Evolutionary conservation across 352 stramenopile genomes (phyloP).

Genomic region (Pythium pyrilobum): DNA sequence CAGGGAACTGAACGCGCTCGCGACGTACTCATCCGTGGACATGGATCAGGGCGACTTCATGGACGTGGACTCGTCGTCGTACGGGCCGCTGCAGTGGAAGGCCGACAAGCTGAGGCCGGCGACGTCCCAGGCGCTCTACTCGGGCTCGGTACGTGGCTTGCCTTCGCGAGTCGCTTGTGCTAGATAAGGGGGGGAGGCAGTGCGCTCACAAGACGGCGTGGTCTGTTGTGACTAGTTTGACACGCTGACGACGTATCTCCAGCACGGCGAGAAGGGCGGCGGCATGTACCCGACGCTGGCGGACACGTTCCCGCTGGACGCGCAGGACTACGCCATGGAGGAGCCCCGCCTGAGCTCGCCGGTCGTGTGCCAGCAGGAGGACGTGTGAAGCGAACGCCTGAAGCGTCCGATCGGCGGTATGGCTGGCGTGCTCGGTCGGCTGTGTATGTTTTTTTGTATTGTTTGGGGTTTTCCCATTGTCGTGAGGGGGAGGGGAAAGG

Average conservation of each 20-base stretch:
- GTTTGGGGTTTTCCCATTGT: not conserved
- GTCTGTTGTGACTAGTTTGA: slow-evolving; percentile 13
- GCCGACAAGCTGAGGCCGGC: slow-evolving; percentile 5
- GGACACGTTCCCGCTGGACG: slow-evolving; percentile 12
- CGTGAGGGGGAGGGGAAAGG: no score
- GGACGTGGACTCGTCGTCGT: slow-evolving; percentile 17
- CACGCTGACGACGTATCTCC: slow-evolving; percentile 8
- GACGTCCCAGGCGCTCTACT: not conserved
- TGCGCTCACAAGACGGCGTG: no score
- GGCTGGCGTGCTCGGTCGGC: not conserved
- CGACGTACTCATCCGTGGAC: slow-evolving; percentile 11
- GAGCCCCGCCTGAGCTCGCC: slow-evolving; percentile 17
- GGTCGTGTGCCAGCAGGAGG: slow-evolving; percentile 9
- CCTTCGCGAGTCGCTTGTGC: no score
- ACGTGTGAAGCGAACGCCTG: slow-evolving; percentile 1
- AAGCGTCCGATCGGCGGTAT: no score
- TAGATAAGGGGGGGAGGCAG: no score
- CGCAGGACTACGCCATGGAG: slow-evolving; percentile 19
- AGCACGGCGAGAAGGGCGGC: slow-evolving; percentile 14
- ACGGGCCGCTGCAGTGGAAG: slow-evolving; percentile 18
- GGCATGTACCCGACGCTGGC: not conserved
- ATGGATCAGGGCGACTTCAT: slow-evolving; percentile 18
- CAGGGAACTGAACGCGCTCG: slow-evolving; percentile 13
- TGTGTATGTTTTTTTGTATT: not conserved
- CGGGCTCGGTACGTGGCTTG: slow-evolving; percentile 8